Percentiles rank a stretch among this genome's conserved stretches.
Evolutionary conservation across 306 rosid species (phyloP).

Genomic region (Cercis canadensis): DNA sequence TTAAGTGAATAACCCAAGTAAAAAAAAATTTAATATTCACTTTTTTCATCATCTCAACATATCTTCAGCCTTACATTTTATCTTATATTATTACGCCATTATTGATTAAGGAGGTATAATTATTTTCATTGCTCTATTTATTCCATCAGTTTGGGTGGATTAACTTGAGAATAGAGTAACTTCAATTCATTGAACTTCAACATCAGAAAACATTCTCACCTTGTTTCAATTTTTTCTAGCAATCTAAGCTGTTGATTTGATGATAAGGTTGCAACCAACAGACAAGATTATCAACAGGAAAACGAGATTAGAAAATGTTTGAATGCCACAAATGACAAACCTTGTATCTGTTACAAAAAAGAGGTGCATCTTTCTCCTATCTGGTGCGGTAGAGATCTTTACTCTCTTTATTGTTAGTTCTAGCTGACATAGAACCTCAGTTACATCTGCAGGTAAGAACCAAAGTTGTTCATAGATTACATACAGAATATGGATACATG

Average conservation of each 20-base stretch:
- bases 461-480: not conserved
- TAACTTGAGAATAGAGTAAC: not conserved
- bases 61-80: too few relatives aligned
- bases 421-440: constrained; percentile 60
- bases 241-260: not conserved
- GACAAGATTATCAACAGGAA: not conserved
- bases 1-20: too few relatives aligned
- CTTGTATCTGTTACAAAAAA: constrained; percentile 66
- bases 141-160: not conserved
- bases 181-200: not conserved
- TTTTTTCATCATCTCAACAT: too few relatives aligned
- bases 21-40: too few relatives aligned
- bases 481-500: constrained; percentile 1
- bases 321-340: constrained; percentile 36
- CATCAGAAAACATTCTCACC: not conserved
- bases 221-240: not conserved
- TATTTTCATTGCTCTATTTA: not conserved
- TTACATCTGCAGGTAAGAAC: constrained; percentile 48
- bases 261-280: not conserved
- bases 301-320: not conserved
- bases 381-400: constrained; percentile 66
- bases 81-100: too few relatives aligned
- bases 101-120: too few relatives aligned
- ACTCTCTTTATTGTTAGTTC: constrained; percentile 64
- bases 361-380: constrained; percentile 69